Conservation (phyloP, 1,284 basidiomycete species). For the Clitocybe nebularis region DNA sequence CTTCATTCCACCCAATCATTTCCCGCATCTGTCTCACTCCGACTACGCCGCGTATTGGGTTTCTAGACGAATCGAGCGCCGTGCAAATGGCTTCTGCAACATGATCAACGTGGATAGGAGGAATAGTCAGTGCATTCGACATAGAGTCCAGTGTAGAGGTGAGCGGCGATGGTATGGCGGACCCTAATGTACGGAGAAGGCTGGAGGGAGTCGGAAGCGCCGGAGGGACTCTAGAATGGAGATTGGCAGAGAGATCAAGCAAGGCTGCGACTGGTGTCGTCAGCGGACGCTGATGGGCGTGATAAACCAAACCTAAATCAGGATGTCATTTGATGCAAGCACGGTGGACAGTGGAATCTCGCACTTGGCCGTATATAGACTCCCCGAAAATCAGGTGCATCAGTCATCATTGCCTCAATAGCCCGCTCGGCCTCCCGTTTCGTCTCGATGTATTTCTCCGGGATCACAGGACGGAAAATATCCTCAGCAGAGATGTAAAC, state of each 20-base stretch:
- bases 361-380: constrained; percentile 84
- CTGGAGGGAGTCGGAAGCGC: constrained; percentile 62
- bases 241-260: constrained; percentile 72
- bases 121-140: constrained; percentile 73
- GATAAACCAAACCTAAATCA: constrained; percentile 88
- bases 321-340: no score
- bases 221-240: constrained; percentile 55
- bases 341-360: constrained; percentile 25
- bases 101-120: constrained; percentile 94
- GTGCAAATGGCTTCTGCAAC: constrained; percentile 82
- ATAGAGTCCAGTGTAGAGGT: constrained; percentile 62
- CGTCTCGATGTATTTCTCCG: constrained; percentile 81
- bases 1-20: constrained; percentile 59
- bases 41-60: constrained; percentile 63
- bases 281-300: constrained; percentile 87
- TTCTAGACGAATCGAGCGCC: constrained; percentile 42
- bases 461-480: constrained; percentile 83
- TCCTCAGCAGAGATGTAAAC: constrained; percentile 95
- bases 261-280: constrained; percentile 84
- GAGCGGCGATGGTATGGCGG: constrained; percentile 27
- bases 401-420: constrained; percentile 50
- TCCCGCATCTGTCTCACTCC: constrained; percentile 74
- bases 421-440: constrained; percentile 86
- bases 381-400: constrained; percentile 47
- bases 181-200: constrained; percentile 50